Conservation (phyloP, 2,329 filamentous ascomycete genomes). For the Fusarium fracticaudum region DNA sequence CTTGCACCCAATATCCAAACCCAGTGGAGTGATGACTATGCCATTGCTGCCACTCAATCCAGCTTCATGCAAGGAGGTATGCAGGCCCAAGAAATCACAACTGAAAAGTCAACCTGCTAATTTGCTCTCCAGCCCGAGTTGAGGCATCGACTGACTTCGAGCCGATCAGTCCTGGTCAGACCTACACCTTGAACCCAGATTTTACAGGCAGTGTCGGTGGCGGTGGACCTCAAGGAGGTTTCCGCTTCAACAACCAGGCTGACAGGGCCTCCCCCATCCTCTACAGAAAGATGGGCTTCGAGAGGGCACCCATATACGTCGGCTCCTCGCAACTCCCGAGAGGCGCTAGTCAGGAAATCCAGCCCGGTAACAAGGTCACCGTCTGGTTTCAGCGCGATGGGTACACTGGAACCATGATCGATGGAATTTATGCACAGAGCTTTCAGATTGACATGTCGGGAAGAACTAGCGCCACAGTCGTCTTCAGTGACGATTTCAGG, state of each 20-base stretch:
- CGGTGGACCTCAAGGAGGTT: background rate
- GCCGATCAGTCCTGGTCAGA: accelerated
- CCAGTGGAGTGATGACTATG: background rate
- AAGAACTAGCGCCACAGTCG: accelerated
- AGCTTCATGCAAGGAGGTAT: background rate
- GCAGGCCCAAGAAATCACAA: accelerated
- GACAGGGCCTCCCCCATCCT: accelerated
- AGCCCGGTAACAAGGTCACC: accelerated
- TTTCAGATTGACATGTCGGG: background rate
- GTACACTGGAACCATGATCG: background rate
- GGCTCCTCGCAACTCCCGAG: accelerated
- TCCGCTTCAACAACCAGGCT: background rate
- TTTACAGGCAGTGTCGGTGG: accelerated
- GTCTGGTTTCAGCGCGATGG: background rate
- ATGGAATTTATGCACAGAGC: accelerated
- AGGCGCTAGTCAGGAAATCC: accelerated
- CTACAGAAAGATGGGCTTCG: background rate
- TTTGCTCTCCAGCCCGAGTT: accelerated
- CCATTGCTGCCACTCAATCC: background rate
- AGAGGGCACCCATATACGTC: accelerated
- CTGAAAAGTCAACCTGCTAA: background rate
- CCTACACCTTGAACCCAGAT: background rate
- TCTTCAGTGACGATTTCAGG: background rate
- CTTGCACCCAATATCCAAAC: accelerated
- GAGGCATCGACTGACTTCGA: accelerated